These are phyloP conservation scores for Tetrapyrgos nigripes DNA, from an alignment of 1,284 basidiomycete genomes.

Conservation along the genomic window DNA sequence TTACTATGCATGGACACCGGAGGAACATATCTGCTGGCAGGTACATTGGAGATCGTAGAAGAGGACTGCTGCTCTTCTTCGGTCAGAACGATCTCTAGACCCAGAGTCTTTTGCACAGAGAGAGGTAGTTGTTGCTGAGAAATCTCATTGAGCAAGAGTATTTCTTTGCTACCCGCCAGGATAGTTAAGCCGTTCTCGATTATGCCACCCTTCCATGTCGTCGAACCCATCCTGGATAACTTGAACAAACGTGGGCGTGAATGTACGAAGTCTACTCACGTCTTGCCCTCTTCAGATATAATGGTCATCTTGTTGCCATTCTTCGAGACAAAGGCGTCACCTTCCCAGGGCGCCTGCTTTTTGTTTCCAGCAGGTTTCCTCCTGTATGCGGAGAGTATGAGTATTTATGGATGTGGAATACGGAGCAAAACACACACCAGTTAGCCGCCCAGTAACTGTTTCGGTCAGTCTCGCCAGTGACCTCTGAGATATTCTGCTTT, in stretches of 20 bases:
- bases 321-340: constrained; percentile 68
- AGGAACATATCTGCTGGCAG: constrained; percentile 53
- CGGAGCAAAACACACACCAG: constrained; percentile 54
- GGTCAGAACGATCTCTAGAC: constrained; percentile 1
- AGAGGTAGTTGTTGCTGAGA: constrained; percentile 56
- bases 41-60: background rate
- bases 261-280: constrained; percentile 48
- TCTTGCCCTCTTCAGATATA: constrained; percentile 72
- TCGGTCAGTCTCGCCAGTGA: background rate
- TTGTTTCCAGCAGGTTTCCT: constrained; percentile 72
- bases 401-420: constrained; percentile 3
- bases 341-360: constrained; percentile 93
- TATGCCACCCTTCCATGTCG: constrained; percentile 63
- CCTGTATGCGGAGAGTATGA: constrained; percentile 48
- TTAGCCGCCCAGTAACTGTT: constrained; percentile 66
- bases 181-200: constrained; percentile 56
- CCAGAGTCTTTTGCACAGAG: constrained; percentile 2
- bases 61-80: background rate
- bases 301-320: constrained; percentile 59
- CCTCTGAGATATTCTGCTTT: background rate
- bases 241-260: constrained; percentile 13
- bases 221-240: constrained; percentile 61
- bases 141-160: constrained; percentile 64
- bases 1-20: constrained; percentile 67
- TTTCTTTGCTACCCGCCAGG: constrained; percentile 64